These are phyloP conservation scores for Coelastrella sp. DNA, from an alignment of 139 green algal species.

Conservation along the genomic window DNA sequence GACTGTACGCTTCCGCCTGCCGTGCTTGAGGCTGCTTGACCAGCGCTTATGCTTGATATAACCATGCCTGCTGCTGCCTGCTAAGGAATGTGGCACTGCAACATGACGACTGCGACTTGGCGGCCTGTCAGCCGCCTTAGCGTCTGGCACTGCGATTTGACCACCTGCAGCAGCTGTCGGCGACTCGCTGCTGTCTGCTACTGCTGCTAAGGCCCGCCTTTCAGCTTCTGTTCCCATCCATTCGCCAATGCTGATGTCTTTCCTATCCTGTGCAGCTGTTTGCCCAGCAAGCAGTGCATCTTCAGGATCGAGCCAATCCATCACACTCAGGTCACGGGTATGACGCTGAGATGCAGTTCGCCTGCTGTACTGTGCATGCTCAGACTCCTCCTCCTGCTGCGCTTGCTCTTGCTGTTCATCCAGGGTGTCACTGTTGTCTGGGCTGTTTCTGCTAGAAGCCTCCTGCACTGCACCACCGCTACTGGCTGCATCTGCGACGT, in stretches of 20 bases:
- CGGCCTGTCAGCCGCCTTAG: not conserved
- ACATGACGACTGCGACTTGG: not conserved
- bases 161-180: not conserved
- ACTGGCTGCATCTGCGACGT: not conserved
- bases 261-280: not conserved
- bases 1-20: not conserved
- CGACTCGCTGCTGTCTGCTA: not conserved
- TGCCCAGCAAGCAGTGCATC: not conserved
- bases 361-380: not conserved
- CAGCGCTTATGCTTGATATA: not conserved
- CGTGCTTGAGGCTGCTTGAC: not conserved
- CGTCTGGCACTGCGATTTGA: not conserved
- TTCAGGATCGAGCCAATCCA: not conserved
- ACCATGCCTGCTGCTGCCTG: not conserved
- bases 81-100: not conserved
- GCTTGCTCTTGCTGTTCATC: not conserved
- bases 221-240: not conserved
- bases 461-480: not conserved
- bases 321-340: not conserved
- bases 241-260: not conserved
- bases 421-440: not conserved
- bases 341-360: not conserved
- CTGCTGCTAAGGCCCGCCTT: not conserved
- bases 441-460: not conserved
- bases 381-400: not conserved